Conservation (phyloP, 768 basidiomycete genomes). For the Paxillus ammoniavirescens region DNA sequence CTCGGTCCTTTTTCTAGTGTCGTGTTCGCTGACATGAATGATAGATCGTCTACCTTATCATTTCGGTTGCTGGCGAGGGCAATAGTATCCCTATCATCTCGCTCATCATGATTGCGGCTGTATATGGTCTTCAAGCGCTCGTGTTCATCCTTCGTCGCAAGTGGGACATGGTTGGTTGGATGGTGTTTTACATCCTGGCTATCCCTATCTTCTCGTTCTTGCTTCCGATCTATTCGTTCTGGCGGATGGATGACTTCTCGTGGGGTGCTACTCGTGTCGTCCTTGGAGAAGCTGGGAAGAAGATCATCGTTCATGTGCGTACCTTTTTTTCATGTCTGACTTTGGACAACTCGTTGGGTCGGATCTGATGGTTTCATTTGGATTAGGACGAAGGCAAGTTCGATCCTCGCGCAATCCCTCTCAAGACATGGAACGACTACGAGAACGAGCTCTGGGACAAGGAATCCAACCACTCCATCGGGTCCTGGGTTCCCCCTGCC, state of each 20-base stretch:
- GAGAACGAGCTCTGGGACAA: slow-evolving; percentile 98
- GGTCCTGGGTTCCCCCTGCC: slow-evolving; percentile 84
- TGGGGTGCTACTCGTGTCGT: slow-evolving; percentile 95
- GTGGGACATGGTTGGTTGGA: slow-evolving; percentile 99
- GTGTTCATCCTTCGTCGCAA: slow-evolving; percentile 91
- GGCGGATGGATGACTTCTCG: slow-evolving; percentile 97
- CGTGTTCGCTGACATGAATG: slow-evolving; percentile 7
- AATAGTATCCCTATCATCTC: slow-evolving; percentile 77
- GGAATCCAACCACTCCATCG: slow-evolving; percentile 93
- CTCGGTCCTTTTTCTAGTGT: background rate
- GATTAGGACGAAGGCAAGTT: slow-evolving; percentile 94
- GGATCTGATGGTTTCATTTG: slow-evolving; percentile 6
- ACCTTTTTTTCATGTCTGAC: background rate
- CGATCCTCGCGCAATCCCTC: slow-evolving; percentile 87
- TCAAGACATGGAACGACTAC: slow-evolving; percentile 97
- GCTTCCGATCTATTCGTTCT: slow-evolving; percentile 94
- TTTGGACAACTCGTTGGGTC: background rate
- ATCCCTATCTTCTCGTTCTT: slow-evolving; percentile 93
- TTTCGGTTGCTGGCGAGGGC: slow-evolving; percentile 65
- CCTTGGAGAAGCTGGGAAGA: slow-evolving; percentile 92
- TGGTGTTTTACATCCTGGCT: slow-evolving; percentile 93
- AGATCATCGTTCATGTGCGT: slow-evolving; percentile 89
- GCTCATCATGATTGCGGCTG: slow-evolving; percentile 88
- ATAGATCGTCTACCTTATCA: slow-evolving; percentile 86
- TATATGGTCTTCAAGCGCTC: slow-evolving; percentile 91